Base-by-base conservation (phyloP, 23 red algal species). In the Gracilaria domingensis region DNA sequence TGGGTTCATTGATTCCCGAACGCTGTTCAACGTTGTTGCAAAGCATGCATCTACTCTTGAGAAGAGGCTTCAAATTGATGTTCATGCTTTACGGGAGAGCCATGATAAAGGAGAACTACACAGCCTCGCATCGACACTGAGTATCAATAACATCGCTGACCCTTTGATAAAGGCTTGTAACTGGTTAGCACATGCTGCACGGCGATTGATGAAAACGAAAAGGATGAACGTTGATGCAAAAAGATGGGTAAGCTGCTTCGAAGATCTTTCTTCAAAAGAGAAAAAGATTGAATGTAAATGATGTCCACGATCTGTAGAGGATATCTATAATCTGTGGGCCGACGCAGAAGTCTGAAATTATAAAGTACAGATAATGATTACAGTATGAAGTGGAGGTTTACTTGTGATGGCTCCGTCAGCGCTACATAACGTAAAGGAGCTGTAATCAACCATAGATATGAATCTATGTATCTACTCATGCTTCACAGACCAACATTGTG, bases 251-350 rank as follows among this genome's bases (percentile, higher is more conserved):
- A 12, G 33, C 8, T 0, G 13, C 11, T 44, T 44, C 33, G 40
- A 44, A 44, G 44, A 20, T 35, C 12, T 37, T 2, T 76, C 35
- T 50, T 44, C 35, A 0, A 76, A 76, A 33, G 71, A 48, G 40
- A 76, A 76, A 76, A 76, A 24, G n/a, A 38, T 8, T 4, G 40
- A 76, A 24, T 76, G 71, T 76, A 33, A 37, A 76, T 55, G 62
- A 55, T 82, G n/a, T n/a, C n/a, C n/a, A n/a, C n/a, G n/a, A n/a
- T n/a, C n/a, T n/a, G n/a, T n/a, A n/a, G n/a, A n/a, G n/a, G n/a
- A n/a, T n/a, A n/a, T n/a, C n/a, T n/a, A n/a, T n/a, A n/a, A n/a
- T n/a, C n/a, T n/a, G n/a, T n/a, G n/a, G n/a, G n/a, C n/a, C n/a
- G n/a, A n/a, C n/a, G n/a, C n/a, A n/a, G n/a, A n/a, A n/a, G n/a